Conservation (phyloP, 768 basidiomycete species). For the Boletus vinaceobasis region DNA sequence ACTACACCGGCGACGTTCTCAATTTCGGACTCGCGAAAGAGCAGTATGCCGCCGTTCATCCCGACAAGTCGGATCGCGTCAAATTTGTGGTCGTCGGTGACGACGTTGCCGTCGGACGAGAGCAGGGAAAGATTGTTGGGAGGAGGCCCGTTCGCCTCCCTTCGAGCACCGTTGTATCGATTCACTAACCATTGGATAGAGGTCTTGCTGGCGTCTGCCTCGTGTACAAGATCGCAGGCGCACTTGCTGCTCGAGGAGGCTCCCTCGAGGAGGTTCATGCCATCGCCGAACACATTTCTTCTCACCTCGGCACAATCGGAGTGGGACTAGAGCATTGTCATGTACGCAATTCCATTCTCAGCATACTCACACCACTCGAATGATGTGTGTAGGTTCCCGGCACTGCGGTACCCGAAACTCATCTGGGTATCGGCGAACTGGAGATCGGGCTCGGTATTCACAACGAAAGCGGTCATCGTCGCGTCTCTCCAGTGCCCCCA, state of each 20-base stretch:
- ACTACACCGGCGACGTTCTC: constrained; percentile 88
- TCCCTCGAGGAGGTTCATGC: constrained; percentile 65
- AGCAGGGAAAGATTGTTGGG: constrained; percentile 82
- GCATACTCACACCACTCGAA: background rate
- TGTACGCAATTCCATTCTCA: constrained; percentile 36
- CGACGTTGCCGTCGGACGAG: constrained; percentile 82
- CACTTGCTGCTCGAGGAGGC: constrained; percentile 66
- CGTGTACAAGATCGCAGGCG: constrained; percentile 90
- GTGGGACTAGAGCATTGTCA: constrained; percentile 89
- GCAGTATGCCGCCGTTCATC: constrained; percentile 68
- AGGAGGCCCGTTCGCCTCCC: constrained; percentile 46
- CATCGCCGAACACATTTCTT: constrained; percentile 61
- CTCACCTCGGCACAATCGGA: constrained; percentile 76
- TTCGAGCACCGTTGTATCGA: background rate
- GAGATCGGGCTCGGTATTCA: constrained; percentile 93
- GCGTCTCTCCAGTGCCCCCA: constrained; percentile 67
- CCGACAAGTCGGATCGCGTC: constrained; percentile 62
- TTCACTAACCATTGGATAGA: constrained; percentile 35
- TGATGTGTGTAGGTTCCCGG: constrained; percentile 61
- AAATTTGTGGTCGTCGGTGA: constrained; percentile 84
- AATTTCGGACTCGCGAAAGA: constrained; percentile 91
- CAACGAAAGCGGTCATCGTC: constrained; percentile 77
- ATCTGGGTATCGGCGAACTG: constrained; percentile 60
- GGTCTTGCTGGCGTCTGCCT: constrained; percentile 79
- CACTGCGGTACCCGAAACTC: constrained; percentile 54